Evolutionary conservation across 768 basidiomycete genomes (phyloP).

Genomic region (Melanogaster broomeanus): DNA sequence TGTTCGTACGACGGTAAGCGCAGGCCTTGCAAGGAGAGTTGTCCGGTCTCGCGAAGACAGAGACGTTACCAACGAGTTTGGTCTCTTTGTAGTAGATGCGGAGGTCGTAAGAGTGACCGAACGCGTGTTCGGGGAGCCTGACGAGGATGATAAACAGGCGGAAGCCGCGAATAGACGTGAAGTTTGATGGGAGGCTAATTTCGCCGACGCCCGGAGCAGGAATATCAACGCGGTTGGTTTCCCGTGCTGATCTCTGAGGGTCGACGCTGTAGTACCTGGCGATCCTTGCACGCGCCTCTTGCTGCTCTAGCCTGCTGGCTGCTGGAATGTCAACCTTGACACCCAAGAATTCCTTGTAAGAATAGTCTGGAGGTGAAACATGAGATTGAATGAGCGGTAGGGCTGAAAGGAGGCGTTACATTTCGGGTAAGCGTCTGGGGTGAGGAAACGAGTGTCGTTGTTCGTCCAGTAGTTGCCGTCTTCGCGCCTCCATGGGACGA

Average conservation of each 20-base stretch:
- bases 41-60: constrained; percentile 25
- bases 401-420: constrained; percentile 5
- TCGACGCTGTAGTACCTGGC: constrained; percentile 25
- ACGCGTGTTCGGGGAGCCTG: constrained; percentile 24
- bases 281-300: constrained; percentile 20
- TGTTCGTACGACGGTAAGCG: constrained; percentile 12
- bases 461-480: constrained; percentile 26
- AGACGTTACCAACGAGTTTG: constrained; percentile 18
- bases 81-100: constrained; percentile 15
- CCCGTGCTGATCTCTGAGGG: constrained; percentile 10
- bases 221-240: constrained; percentile 13
- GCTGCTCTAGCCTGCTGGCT: constrained; percentile 9
- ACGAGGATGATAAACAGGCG: constrained; percentile 28
- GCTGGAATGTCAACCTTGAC: constrained; percentile 26
- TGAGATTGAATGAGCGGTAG: background rate
- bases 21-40: constrained; percentile 27
- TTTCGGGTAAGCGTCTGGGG: constrained; percentile 19
- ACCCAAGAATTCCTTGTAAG: constrained; percentile 26
- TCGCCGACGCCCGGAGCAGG: constrained; percentile 7
- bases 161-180: constrained; percentile 19
- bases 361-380: constrained; percentile 19
- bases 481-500: constrained; percentile 25
- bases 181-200: constrained; percentile 12
- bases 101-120: constrained; percentile 24
- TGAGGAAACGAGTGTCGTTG: constrained; percentile 26